Evolutionary conservation across 2,329 filamentous ascomycete genomes (phyloP), one percentile per base, ranked within the genome.

Genomic region (Sporothrix pseudoabietina): DNA sequence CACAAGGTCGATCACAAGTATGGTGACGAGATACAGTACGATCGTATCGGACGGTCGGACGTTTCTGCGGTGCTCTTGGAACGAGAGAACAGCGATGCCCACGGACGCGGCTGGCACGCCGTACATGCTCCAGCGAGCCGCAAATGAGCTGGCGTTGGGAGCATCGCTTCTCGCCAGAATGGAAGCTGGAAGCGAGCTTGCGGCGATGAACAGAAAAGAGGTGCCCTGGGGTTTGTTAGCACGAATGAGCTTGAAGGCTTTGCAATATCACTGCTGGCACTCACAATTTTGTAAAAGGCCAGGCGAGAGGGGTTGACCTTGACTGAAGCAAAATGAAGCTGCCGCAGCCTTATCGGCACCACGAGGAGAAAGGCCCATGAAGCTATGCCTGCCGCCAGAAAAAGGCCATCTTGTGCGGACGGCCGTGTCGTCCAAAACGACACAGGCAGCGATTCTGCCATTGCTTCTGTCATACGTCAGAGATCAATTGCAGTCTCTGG

Each of bases 61-160:
- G 49, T 65, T 35, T 7, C 35, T 22, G 3, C 44, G 63, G 47
- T 75, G 74, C 57, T 75, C 74, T 19, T 16, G 74, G 26, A 72
- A 61, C 12, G 74, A 75, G 69, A 75, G 72, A 14, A 71, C 8
- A 22, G 44, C 32, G 4, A 71, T 30, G 2, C 57, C 73, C 6
- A 74, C 19, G 2, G 71, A 35, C 1, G 71, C 66, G 7, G 14
- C 59, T 10, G 32, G 9, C 10, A 41, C 35, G 12, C 70, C 26
- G n/a, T 68, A 55, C 7, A 61, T 16, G 6, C 9, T 41, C 26
- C 57, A 32, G 30, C 39, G 39, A 14, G 54, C 26, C 3, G 35
- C 32, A 47, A 54, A 54, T 4, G 44, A 52, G 30, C 8, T 47
- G 6, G 30, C 16, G 30, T 16, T 47, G 14, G 30, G 30, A n/a